A percentile compares a stretch with the other conserved stretches of the same genome.
Evolutionary conservation across 257 asterid species (phyloP).

Genomic region (Solanum peruvianum): DNA sequence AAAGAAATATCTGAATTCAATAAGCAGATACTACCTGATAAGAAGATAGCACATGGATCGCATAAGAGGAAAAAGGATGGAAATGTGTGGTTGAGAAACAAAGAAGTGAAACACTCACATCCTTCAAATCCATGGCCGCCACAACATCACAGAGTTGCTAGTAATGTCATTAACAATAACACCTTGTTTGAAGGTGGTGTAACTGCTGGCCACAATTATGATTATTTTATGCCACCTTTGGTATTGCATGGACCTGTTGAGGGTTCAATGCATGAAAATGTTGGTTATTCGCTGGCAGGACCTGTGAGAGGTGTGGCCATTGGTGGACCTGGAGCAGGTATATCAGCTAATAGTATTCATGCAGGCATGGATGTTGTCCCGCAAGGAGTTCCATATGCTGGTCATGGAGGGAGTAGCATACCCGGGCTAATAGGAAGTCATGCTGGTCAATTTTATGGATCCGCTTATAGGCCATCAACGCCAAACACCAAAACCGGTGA

Average conservation of each 20-base stretch:
- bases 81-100: slow-evolving; percentile 21
- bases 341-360: background rate
- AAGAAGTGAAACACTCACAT: slow-evolving; percentile 43
- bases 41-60: slow-evolving; percentile 9
- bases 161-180: background rate
- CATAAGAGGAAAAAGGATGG: slow-evolving; percentile 47
- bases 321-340: background rate
- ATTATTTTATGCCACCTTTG: background rate
- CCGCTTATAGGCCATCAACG: background rate
- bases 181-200: background rate
- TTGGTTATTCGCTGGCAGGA: background rate
- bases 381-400: background rate
- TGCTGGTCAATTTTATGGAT: slow-evolving; percentile 20
- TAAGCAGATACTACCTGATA: slow-evolving; percentile 4
- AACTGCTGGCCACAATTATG: slow-evolving; percentile 9
- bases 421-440: slow-evolving; percentile 18
- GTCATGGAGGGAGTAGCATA: slow-evolving; percentile 11
- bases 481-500: slow-evolving; percentile 8
- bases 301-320: background rate
- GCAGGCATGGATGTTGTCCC: background rate
- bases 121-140: slow-evolving; percentile 17
- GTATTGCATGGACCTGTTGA: background rate
- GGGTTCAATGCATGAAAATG: background rate
- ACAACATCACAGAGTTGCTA: slow-evolving; percentile 12
- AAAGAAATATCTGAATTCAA: slow-evolving; percentile 27